Evolutionary conservation across 257 asterid genomes (phyloP), one percentile per base, ranked within the genome.

Genomic region (Fraxinus cuspidata): DNA sequence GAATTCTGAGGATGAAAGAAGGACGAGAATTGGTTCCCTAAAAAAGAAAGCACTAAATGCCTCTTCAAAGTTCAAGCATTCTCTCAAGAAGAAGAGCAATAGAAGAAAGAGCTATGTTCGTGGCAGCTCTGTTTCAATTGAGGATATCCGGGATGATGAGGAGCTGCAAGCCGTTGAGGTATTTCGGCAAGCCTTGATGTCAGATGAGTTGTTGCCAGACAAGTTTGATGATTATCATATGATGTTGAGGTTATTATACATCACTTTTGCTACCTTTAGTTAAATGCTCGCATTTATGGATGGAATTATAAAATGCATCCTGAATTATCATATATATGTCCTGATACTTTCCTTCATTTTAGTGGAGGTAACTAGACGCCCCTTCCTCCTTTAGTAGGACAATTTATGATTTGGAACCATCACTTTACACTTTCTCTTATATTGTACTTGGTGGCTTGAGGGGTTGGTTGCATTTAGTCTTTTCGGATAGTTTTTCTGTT

Each of bases 31-130:
- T 44, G 89, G 97, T 74, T 85, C 96, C 40, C 77, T 95, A 74
- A 95, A 93, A 88, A 95, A 90, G 98, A 93, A 91, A 86, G 99
- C 98, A 64, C 84, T 95, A 71, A 87, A 90, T 84, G 99, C 99
- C 29, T 95, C 99, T 34, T 73, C 99, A 1, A 95, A 92, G 86
- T 93, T 95, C 87, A 95, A 93, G 80, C 99, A 91, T 83, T 93
- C 98, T 72, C 97, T 95, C 56, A 95, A 90, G 92, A 94, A 94
- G 90, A 95, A 95, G 88, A 87, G 92, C 85, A 87, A 86, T 70
- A 84, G 98, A 82, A 92, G 97, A 85, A 93, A 91, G 87, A 88
- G 90, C 76, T 94, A 89, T 71, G 99, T 86, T 71, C 88, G 99
- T 75, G 88, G 85, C 80, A 91, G 97, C 87, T 90, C 98, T 70